Base-by-base conservation (phyloP, 129 eudicot genomes). In the Gnaphalium uliginosum region DNA sequence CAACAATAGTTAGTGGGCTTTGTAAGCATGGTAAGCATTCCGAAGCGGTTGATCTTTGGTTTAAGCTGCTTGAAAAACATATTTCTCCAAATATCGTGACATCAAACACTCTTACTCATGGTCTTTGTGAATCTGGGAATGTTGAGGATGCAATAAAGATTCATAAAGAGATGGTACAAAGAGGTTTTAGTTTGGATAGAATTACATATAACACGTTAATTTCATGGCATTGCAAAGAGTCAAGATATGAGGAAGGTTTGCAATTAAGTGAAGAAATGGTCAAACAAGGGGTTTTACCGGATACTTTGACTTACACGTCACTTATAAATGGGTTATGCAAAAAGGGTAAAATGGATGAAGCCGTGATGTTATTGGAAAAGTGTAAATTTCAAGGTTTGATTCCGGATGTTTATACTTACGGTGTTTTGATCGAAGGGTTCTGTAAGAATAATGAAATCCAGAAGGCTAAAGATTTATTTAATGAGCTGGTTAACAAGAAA, bases 281-380 rank as follows among this genome's bases (percentile, higher is more conserved):
- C 43, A 79, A 75, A 48, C 76, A 56, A 19, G 91, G 91, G 23
- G 69, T 87, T 73, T 73, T 32, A 57, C 91, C 88, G 0, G 92
- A 92, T 73, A 83, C 54, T 76, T 48, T 76, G 53, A 92, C 97
- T 63, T 87, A 76, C 85, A 87, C 79, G 66, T 30, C 84, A 21
- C 80, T 92, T n/a, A 81, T 92, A 43, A 86, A 83, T 22, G 93
- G 91, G 50, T 59, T 89, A 32, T 88, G 88, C 76, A 81, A 51
- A 32, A 78, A 56, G 81, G 92, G 94, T 68, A 93, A 90, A 41
- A 79, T 93, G 92, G 92, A 88, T 66, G 95, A 93, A 75, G 96
- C 95, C 19, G 7, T 78, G 64, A 53, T 37, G 43, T 75, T 90
- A 17, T 87, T 84, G 79, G 79, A 93, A 25, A 92, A 88, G 72